Base-by-base conservation (phyloP, 1,139 yeast genomes). In the Nakaseomyces sp. region DNA sequence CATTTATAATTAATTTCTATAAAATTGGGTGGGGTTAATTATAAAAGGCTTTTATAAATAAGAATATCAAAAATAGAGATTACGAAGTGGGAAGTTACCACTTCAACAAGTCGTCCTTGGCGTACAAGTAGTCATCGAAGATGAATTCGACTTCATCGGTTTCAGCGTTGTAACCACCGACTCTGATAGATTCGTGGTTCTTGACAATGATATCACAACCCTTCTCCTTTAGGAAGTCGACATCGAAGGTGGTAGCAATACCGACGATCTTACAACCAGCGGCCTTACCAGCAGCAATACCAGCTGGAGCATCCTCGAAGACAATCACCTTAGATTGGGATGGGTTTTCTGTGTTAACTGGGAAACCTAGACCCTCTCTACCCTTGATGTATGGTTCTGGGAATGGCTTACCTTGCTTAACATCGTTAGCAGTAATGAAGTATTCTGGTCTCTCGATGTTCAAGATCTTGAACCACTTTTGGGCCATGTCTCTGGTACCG, bases 241-340 rank as follows among this genome's bases (percentile, higher is more conserved):
- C 75, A 51, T 73, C 77, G 63, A 82, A 84, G 43, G 93, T 81
- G 47, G 91, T 81, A 53, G 91, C 85, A 65, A 85, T 79, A 60
- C 94, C 95, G 55, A 85, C 76, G 50, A 84, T 81, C 63, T 75
- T 73, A 59, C 93, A 89, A 54, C 93, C 94, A 26, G 93, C 86
- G 53, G 76, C 85, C 61, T 81, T 77, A 66, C 94, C 95, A 41
- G 95, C 91, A 50, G 75, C 70, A 53, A 85, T 80, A 63, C 95
- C 95, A 41, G 89, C 91, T 43, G 91, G 91, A 41, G 94, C 93
- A 61, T 84, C 94, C 68, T 84, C 94, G 59, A 83, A 52, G 12
- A 85, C 94, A 40, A 83, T 76, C 51, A 74, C 81, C 59, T 72
- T 71, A 48, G 63, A 57, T 40, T 50, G 44, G 38, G 57, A 53